Evolutionary conservation across 345 rosid species (phyloP).

Genomic region (Camelina neglecta): DNA sequence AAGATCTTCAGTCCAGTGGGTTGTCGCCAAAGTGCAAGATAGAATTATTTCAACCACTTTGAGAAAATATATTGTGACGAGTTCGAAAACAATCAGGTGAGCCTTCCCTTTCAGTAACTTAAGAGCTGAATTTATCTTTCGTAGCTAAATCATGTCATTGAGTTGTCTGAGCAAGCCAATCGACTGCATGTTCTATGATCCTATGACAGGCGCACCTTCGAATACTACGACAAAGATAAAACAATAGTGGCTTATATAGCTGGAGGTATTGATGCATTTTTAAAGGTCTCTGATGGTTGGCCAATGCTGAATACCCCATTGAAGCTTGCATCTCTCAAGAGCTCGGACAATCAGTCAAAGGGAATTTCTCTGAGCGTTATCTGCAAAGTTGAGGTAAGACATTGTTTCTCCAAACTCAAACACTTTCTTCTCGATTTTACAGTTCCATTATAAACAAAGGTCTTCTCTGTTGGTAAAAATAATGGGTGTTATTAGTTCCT

Average conservation of each 20-base stretch:
- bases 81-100: slow-evolving; percentile 67
- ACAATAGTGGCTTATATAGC: slow-evolving; percentile 62
- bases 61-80: slow-evolving; percentile 59
- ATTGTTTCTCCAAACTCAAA: background rate
- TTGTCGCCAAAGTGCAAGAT: slow-evolving; percentile 68
- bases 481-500: too few species aligned
- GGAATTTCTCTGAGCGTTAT: slow-evolving; percentile 61
- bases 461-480: too few species aligned
- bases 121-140: background rate
- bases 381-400: slow-evolving; percentile 69
- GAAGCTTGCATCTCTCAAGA: slow-evolving; percentile 51
- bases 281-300: slow-evolving; percentile 76
- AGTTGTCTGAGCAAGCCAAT: slow-evolving; percentile 17
- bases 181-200: slow-evolving; percentile 27
- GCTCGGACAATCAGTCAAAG: slow-evolving; percentile 51
- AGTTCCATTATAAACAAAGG: too few species aligned
- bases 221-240: slow-evolving; percentile 74
- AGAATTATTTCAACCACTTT: slow-evolving; percentile 67
- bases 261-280: slow-evolving; percentile 64
- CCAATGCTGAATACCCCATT: slow-evolving; percentile 51
- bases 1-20: slow-evolving; percentile 68
- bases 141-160: background rate
- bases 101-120: slow-evolving; percentile 26
- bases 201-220: slow-evolving; percentile 61
- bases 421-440: background rate